Base-by-base conservation (phyloP, 106 monocot species). In the Amphibolis antarctica region DNA sequence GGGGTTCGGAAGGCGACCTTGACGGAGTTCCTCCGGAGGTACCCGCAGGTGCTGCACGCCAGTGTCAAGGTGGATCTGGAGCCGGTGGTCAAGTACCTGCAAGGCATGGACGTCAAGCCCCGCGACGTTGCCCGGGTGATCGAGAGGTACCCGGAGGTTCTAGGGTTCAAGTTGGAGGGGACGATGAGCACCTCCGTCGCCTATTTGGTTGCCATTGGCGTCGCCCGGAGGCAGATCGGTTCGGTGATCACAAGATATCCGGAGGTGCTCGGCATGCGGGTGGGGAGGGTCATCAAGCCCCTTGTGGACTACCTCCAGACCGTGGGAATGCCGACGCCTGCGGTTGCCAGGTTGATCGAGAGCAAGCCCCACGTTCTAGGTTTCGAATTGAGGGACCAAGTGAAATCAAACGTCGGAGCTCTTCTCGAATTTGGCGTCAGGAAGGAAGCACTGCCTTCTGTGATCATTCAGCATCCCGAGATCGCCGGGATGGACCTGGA, bases 141-240 rank as follows among this genome's bases (percentile, higher is more conserved):
- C 31, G 96, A 98, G 76, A 65, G 62, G 55, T 98, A 98, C 70
- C 96, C 91, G 5, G 90, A 98, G 78, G 28, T 98, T 20, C 84
- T 98, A 2, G 90, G 96, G 11, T 98, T 90, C 79, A 98, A 98
- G 60, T 46, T 98, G 44, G 96, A 98, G 53, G 96, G 96, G 0
- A 98, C 96, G 1, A 98, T 98, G 90, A 98, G 96, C 79, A 98
- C 96, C 7, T 98, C 91, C 0, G 85, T 98, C 9, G 96, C 96
- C 6, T 98, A 82, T 62, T 66, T 98, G 27, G 72, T 98, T 12
- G 91, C 78, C 12, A 91, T 98, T 30, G 96, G 96, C 0, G 91
- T 98, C 18, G 81, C 63, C 0, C 73, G 90, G 51, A 74, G 96
- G 48, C 71, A 90, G 66, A 67, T 91, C 11, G 91, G 96, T 9